These are phyloP conservation scores for Calonectria hawksworthii DNA, from an alignment of 2,329 filamentous ascomycete species.

Conservation along the genomic window DNA sequence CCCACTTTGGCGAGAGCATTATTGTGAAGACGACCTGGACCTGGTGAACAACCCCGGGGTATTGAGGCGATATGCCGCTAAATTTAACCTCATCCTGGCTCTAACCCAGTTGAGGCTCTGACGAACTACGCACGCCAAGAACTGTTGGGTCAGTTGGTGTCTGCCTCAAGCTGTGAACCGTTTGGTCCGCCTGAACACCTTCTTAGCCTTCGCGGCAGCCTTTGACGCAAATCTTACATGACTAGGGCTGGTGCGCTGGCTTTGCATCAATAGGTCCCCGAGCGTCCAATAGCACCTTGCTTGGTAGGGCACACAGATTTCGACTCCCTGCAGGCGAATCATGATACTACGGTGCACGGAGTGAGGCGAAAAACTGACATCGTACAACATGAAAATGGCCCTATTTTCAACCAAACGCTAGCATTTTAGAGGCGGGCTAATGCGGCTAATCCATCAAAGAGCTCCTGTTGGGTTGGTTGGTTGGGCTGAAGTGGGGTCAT, in stretches of 20 bases:
- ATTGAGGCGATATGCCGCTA: neutral
- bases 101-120: neutral
- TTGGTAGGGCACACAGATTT: neutral
- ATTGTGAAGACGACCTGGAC: neutral
- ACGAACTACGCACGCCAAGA: neutral
- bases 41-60: neutral
- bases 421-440: neutral
- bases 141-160: neutral
- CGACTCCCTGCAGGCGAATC: neutral
- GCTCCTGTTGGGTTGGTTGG: constrained; percentile 8
- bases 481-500: constrained; percentile 19
- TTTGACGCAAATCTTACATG: neutral
- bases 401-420: constrained; percentile 1
- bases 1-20: neutral
- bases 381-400: neutral
- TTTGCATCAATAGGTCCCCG: neutral
- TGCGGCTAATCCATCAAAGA: neutral
- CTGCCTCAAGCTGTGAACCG: neutral
- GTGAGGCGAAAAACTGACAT: neutral
- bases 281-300: neutral
- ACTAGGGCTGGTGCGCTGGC: neutral
- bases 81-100: neutral
- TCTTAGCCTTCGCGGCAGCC: neutral
- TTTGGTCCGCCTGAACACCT: neutral
- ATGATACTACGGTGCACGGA: neutral